Evolutionary conservation across 768 basidiomycete genomes (phyloP), one percentile per base, ranked within the genome.

Genomic region (Paxillus rubicundulus): DNA sequence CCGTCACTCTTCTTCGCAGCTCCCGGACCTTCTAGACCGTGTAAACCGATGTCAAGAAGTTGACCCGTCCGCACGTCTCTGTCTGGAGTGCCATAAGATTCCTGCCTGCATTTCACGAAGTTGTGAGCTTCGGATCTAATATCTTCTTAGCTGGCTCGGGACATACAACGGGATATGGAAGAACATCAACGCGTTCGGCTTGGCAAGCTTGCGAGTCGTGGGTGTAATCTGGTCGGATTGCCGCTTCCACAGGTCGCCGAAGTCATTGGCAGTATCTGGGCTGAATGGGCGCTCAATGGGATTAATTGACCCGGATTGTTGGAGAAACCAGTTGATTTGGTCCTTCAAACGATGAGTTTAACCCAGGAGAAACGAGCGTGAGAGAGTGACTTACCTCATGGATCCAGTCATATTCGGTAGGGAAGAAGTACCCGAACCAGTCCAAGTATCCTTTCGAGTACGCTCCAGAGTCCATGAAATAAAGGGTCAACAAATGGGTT

Each of bases 141-240:
- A 40, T 13, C 9, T 24, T 8, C 5, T 3, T 5, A 9, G 4
- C 27, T 36, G 7, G 2, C 9, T 18, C 21, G 5, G 16, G 4
- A 75, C 86, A 18, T 64, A 91, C 87, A 98, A 64, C 47, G 96
- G 96, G 43, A 99, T 98, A 60, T 98, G 96, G 84, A 97, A 98
- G 73, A 96, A 97, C 88, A 92, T 90, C 59, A 98, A 69, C 0
- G 92, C 96, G 62, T 98, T 98, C 1, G 96, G 96, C 69, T 97
- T 98, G 4, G 89, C 91, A 3, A 94, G 75, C 50, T 75, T 77
- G 61, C 72, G 70, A 20, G 70, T 68, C 45, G 75, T 65, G 0
- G 88, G 84, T 0, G 79, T 74, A 44, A 85, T 62, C 67, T 87
- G 87, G 34, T 77, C 81, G 13, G 69, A 67, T 58, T 87, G 80